A percentile compares a stretch with the other conserved stretches of the same genome.
Conservation (phyloP, 495 filamentous ascomycete genomes). For the Bombardia bombarda region DNA sequence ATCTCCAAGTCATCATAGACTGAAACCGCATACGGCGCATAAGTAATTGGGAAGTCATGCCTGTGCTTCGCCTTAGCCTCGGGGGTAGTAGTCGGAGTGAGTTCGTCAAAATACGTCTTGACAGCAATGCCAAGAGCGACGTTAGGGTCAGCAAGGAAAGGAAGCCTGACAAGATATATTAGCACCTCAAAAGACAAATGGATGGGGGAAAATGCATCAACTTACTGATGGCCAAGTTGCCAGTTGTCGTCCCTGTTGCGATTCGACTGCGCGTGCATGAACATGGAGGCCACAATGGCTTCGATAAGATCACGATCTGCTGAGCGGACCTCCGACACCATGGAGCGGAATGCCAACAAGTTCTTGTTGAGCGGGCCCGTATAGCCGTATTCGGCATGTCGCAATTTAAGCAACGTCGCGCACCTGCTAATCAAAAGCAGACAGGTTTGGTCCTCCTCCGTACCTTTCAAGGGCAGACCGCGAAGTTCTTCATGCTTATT, state of each 20-base stretch:
- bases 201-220: constrained; percentile 7
- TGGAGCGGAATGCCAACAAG: constrained; percentile 76
- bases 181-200: constrained; percentile 13
- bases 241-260: constrained; percentile 63
- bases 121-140: constrained; percentile 83
- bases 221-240: constrained; percentile 65
- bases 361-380: constrained; percentile 90
- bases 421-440: constrained; percentile 78
- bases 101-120: constrained; percentile 86
- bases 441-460: constrained; percentile 52
- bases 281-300: constrained; percentile 65
- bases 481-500: constrained; percentile 44
- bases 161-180: constrained; percentile 50
- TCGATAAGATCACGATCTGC: constrained; percentile 77
- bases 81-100: constrained; percentile 50
- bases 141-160: constrained; percentile 77
- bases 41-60: constrained; percentile 52
- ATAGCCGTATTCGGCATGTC: constrained; percentile 80
- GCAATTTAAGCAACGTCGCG: constrained; percentile 70
- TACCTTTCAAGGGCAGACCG: constrained; percentile 43
- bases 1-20: constrained; percentile 70
- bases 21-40: constrained; percentile 63
- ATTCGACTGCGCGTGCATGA: constrained; percentile 68
- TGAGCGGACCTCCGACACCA: constrained; percentile 69
- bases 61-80: constrained; percentile 54